Evolutionary conservation across 352 stramenopile species (phyloP).

Genomic region (Phytophthora cryptogea): DNA sequence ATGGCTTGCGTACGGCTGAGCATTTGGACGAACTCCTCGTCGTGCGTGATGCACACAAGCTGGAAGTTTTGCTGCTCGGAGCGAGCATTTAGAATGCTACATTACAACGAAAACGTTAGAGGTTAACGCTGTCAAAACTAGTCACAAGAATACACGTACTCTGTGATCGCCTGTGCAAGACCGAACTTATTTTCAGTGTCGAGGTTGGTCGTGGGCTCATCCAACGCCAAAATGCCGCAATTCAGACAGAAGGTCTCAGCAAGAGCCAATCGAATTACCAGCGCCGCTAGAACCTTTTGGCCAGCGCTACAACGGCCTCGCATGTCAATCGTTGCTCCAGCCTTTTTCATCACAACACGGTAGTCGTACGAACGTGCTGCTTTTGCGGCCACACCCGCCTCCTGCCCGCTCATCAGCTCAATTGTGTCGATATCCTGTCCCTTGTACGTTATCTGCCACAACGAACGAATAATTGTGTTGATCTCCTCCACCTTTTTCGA

Average conservation of each 20-base stretch:
- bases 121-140: not conserved
- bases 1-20: slow-evolving; percentile 80
- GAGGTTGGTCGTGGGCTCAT: slow-evolving; percentile 99
- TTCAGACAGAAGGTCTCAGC: slow-evolving; percentile 99
- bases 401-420: slow-evolving; percentile 95
- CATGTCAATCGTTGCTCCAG: slow-evolving; percentile 97
- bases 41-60: slow-evolving; percentile 99
- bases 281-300: slow-evolving; percentile 95
- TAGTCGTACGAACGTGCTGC: slow-evolving; percentile 97
- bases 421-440: slow-evolving; percentile 99
- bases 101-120: slow-evolving; percentile 20
- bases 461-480: slow-evolving; percentile 98
- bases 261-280: slow-evolving; percentile 98
- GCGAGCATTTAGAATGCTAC: slow-evolving; percentile 94
- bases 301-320: slow-evolving; percentile 98
- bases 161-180: slow-evolving; percentile 84
- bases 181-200: slow-evolving; percentile 97
- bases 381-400: slow-evolving; percentile 65
- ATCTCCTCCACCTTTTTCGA: slow-evolving; percentile 99
- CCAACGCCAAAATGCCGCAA: slow-evolving; percentile 98
- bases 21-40: slow-evolving; percentile 95
- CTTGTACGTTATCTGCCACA: slow-evolving; percentile 99
- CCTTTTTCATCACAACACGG: slow-evolving; percentile 99
- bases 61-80: slow-evolving; percentile 98
- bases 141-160: slow-evolving; percentile 56